Percentiles rank a stretch among this genome's conserved stretches.
These are phyloP conservation scores for Kodamaea arcana DNA, from an alignment of 1,139 yeast genomes.

Conservation along the genomic window DNA sequence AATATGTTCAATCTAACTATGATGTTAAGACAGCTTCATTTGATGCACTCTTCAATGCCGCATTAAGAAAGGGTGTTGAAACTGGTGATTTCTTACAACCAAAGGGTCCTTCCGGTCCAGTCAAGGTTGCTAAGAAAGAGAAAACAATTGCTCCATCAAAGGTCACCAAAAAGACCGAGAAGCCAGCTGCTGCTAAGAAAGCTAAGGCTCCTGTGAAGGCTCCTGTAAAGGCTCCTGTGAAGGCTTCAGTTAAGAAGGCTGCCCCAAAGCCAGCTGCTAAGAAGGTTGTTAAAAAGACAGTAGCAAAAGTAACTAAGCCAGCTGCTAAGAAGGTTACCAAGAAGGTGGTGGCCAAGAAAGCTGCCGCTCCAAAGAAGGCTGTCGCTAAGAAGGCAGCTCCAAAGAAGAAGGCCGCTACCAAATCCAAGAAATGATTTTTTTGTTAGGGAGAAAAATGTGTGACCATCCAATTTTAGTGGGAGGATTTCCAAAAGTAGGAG, in stretches of 20 bases:
- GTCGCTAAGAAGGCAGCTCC: constrained; percentile 10
- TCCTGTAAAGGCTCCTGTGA: constrained; percentile 13
- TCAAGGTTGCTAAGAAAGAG: constrained; percentile 53
- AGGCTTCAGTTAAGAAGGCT: constrained; percentile 10
- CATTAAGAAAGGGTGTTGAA: constrained; percentile 78
- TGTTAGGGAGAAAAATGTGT: constrained; percentile 1
- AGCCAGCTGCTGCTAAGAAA: constrained; percentile 13
- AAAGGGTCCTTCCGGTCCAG: constrained; percentile 80
- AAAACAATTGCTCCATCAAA: constrained; percentile 21
- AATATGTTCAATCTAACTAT: constrained; percentile 62
- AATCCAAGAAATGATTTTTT: constrained; percentile 1
- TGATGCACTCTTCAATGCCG: constrained; percentile 72
- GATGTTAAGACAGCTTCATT: constrained; percentile 60
- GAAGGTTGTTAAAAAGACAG: constrained; percentile 12
- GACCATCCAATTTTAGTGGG: no score
- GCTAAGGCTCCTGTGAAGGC: constrained; percentile 9
- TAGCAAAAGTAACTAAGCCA: constrained; percentile 13
- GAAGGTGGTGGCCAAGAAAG: constrained; percentile 11
- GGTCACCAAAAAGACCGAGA: constrained; percentile 17
- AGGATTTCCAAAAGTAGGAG: no score
- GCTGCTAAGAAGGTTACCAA: constrained; percentile 12
- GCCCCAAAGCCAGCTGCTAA: constrained; percentile 18
- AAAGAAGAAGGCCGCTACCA: constrained; percentile 13
- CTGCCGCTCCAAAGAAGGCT: constrained; percentile 7
- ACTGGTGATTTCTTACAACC: constrained; percentile 79